phyloP scores from a whole-genome alignment of 1,139 yeast species.

The Taiozyma sp. region DNA sequence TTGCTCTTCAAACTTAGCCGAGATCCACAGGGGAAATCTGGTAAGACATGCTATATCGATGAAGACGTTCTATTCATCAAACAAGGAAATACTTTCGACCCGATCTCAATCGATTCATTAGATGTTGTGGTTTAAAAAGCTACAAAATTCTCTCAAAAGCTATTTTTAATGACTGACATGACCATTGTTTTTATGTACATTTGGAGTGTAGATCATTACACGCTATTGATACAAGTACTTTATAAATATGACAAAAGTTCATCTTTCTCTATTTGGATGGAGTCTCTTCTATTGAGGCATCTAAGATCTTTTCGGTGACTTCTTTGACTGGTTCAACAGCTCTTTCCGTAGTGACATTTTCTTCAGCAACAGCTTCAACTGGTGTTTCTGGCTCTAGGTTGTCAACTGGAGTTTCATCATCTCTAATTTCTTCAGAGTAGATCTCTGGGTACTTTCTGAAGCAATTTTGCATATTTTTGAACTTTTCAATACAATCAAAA shows the following conservation, averaged over 20 bases:
- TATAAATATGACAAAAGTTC: neutral
- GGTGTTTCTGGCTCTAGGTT: conserved; percentile 24
- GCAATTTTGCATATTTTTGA: conserved; percentile 90
- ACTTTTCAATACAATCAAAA: conserved; percentile 90
- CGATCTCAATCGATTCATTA: conserved; percentile 23
- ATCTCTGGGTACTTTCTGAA: conserved; percentile 92
- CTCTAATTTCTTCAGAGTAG: conserved; percentile 86
- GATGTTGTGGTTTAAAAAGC: neutral
- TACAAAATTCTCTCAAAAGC: neutral
- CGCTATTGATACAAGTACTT: neutral
- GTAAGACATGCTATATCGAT: conserved; percentile 32
- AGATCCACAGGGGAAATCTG: conserved; percentile 27
- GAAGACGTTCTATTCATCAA: conserved; percentile 42
- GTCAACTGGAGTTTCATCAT: conserved; percentile 45
- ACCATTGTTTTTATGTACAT: neutral
- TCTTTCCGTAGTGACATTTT: conserved; percentile 8
- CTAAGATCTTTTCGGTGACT: conserved; percentile 5
- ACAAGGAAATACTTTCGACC: conserved; percentile 25
- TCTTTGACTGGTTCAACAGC: conserved; percentile 8
- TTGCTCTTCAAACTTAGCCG: conserved; percentile 31
- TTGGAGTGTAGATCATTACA: neutral
- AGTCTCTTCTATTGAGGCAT: conserved; percentile 4
- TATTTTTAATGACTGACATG: neutral
- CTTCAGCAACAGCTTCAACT: conserved; percentile 7
- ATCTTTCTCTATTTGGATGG: neutral